Percentiles rank a stretch among this genome's conserved stretches.
Conservation (phyloP, 2,329 filamentous ascomycete species). For the Cladosporium sp. region DNA sequence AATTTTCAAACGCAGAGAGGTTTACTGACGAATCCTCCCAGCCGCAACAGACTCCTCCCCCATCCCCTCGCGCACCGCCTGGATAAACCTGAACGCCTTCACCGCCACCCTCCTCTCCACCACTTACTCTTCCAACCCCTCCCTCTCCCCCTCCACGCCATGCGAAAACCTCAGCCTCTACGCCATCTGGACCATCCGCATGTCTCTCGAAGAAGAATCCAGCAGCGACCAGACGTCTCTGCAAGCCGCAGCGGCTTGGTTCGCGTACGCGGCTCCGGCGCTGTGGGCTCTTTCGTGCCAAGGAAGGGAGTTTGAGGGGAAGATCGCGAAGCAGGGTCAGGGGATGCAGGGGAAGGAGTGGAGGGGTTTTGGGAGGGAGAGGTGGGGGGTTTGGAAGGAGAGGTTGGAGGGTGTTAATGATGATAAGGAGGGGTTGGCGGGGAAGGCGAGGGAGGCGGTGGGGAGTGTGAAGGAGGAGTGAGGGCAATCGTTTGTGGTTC, state of each 20-base stretch:
- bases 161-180: too few species aligned
- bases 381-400: slow-evolving; percentile 26
- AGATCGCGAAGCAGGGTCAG: slow-evolving; percentile 25
- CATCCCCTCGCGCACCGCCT: slow-evolving; percentile 19
- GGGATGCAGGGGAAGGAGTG: slow-evolving; percentile 22
- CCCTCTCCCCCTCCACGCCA: too few species aligned
- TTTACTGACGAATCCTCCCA: slow-evolving; percentile 5
- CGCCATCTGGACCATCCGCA: slow-evolving; percentile 28
- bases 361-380: slow-evolving; percentile 25
- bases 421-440: slow-evolving; percentile 7
- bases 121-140: slow-evolving; percentile 16
- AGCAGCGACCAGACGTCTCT: slow-evolving; percentile 18
- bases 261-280: slow-evolving; percentile 25
- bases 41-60: slow-evolving; percentile 21
- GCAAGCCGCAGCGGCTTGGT: slow-evolving; percentile 25
- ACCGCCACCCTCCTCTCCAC: slow-evolving; percentile 24
- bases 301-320: slow-evolving; percentile 28
- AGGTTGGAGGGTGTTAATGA: background rate
- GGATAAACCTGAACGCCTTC: slow-evolving; percentile 31
- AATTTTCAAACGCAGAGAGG: too few species aligned
- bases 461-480: background rate
- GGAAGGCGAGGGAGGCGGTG: slow-evolving; percentile 3
- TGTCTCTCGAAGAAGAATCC: slow-evolving; percentile 27
- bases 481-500: too few species aligned
- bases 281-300: slow-evolving; percentile 20